Base-by-base conservation (phyloP, 805 yeast species). In the Sporopachydermia quercuum region DNA sequence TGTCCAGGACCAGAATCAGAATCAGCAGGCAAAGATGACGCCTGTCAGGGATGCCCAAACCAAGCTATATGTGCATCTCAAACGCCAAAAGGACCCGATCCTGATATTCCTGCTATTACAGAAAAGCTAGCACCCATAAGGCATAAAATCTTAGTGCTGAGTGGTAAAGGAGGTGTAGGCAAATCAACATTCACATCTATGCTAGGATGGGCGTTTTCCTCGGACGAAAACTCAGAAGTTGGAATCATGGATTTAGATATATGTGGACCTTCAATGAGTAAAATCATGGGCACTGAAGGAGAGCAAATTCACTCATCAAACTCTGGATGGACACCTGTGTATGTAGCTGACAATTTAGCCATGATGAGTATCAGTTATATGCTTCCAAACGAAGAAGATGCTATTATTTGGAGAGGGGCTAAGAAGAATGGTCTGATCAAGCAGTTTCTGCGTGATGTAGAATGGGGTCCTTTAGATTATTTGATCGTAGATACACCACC, bases 1-100 rank as follows among this genome's bases (percentile, higher is more conserved):
- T 91, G 99, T 62, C 98, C 98, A 0, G 99, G 98, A 1, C 94
- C 97, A 1, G 96, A 89, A 54, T 79, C 94, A 2, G 96, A 86
- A 49, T 60, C 62, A 40, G 98, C 99, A 2, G 99, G 99, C 4
- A 75, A 80, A 50, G 87, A 84, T 2, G 95, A 84, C 53, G 94
- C 97, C 8, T 91, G 99, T 55, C 70, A 63, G 5, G 96, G 96
- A 6, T 91, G 99, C 62, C 93, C 96, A 13, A 91, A 91, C 60
- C 86, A 91, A 58, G 75, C 69, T 36, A 81, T 89, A 3, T 91
- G 99, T 61, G 79, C 85, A 39, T 73, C 93, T 2, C 68, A 66
- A 18, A 65, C 86, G 8, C 91, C 91, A 5, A 81, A 81, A 53
- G 96, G 95, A 2, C 96, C 97, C 0, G 98, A 91, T 57, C 95